A percentile compares a stretch with the other conserved stretches of the same genome.
Evolutionary conservation across 495 filamentous ascomycete genomes (phyloP).

Genomic region (Aspergillus coremiiformis): DNA sequence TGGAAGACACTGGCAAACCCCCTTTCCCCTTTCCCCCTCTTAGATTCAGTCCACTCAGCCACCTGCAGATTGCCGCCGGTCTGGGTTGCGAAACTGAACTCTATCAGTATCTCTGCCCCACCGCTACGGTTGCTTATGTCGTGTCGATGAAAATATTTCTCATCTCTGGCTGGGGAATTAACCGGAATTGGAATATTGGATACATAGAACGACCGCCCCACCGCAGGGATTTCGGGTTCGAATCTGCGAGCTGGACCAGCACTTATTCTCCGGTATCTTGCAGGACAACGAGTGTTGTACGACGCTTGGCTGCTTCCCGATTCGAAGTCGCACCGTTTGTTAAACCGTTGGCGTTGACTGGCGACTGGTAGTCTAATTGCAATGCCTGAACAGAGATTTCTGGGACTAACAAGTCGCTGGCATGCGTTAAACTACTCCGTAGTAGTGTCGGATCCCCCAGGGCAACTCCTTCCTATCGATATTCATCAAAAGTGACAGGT

Average conservation of each 20-base stretch:
- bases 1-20: neutral
- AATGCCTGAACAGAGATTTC: no score
- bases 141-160: slow-evolving; percentile 3
- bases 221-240: neutral
- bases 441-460: no score
- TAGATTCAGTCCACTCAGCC: neutral
- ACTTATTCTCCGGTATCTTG: neutral
- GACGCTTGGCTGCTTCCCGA: neutral
- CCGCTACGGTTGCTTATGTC: neutral
- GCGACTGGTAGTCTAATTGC: neutral
- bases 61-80: neutral
- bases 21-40: neutral
- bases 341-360: neutral
- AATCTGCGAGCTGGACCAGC: neutral
- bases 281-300: neutral
- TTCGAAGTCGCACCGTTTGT: neutral
- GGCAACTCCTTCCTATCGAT: neutral
- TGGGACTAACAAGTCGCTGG: neutral
- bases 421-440: neutral
- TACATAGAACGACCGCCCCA: neutral
- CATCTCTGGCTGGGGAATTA: neutral
- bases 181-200: slow-evolving; percentile 4
- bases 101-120: slow-evolving; percentile 1
- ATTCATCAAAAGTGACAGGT: slow-evolving; percentile 8
- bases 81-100: slow-evolving; percentile 1